Evolutionary conservation across 139 green algal species (phyloP).

Genomic region (Coccomyxa sp.): DNA sequence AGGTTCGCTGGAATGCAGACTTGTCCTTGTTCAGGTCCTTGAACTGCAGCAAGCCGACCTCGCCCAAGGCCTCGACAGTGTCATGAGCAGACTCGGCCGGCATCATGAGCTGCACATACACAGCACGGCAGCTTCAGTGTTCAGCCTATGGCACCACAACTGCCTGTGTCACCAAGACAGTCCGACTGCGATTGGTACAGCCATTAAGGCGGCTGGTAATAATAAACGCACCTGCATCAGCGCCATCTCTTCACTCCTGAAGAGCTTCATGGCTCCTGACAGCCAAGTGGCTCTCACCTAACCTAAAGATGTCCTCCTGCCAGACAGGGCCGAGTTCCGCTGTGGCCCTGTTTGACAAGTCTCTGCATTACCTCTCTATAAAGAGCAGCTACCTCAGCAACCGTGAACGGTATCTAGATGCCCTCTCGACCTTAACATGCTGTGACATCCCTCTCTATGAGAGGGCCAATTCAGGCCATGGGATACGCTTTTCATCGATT

Average conservation of each 20-base stretch:
- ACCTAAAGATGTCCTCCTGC: neutral
- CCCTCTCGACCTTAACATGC: neutral
- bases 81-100: constrained; percentile 90
- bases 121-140: neutral
- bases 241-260: constrained; percentile 89
- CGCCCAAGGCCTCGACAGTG: constrained; percentile 82
- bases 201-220: too few relatives aligned
- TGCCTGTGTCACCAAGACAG: neutral
- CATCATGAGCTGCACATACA: constrained; percentile 88
- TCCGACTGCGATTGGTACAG: neutral
- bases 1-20: constrained; percentile 89
- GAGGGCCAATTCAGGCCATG: too few relatives aligned
- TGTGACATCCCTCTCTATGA: too few relatives aligned
- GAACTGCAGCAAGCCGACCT: constrained; percentile 87
- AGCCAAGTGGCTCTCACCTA: neutral
- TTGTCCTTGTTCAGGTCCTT: constrained; percentile 92
- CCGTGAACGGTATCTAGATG: neutral
- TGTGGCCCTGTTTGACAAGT: neutral
- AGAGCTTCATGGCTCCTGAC: constrained; percentile 44
- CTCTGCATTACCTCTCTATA: neutral
- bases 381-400: neutral
- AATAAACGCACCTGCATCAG: constrained; percentile 77
- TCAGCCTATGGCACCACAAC: neutral
- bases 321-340: neutral
- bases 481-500: too few relatives aligned